phyloP scores from a whole-genome alignment of 306 rosid genomes.

The Glycyrrhiza uralensis region DNA sequence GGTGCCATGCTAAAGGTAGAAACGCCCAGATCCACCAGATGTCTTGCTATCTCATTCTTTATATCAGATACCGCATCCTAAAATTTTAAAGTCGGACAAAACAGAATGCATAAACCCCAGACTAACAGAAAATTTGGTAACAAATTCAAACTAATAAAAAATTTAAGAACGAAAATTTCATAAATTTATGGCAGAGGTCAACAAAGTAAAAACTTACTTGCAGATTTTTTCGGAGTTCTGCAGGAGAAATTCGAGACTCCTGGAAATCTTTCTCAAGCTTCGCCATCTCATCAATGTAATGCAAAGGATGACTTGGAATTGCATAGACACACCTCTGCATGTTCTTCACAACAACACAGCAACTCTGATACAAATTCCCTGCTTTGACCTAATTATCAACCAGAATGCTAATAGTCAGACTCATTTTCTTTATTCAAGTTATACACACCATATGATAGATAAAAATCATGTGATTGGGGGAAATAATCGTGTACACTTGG shows the following conservation, averaged over 20 bases:
- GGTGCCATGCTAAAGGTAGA: constrained; percentile 79
- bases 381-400: constrained; percentile 64
- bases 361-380: constrained; percentile 76
- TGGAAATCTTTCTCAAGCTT: constrained; percentile 59
- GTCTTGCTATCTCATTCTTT: constrained; percentile 68
- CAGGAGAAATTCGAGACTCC: constrained; percentile 57
- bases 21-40: constrained; percentile 60
- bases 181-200: neutral
- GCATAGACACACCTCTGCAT: constrained; percentile 89
- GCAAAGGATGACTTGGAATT: constrained; percentile 54
- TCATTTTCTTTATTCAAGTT: constrained; percentile 20
- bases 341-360: constrained; percentile 86
- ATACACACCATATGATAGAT: neutral
- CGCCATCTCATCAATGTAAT: constrained; percentile 54
- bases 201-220: constrained; percentile 46
- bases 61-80: constrained; percentile 68
- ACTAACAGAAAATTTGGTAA: constrained; percentile 10
- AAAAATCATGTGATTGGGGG: neutral
- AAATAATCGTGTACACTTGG: neutral
- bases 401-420: constrained; percentile 17
- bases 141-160: constrained; percentile 4
- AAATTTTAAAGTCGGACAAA: constrained; percentile 1
- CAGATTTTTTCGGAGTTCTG: constrained; percentile 57
- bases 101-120: constrained; percentile 10
- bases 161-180: neutral